These are phyloP conservation scores for Scenedesmus sp. DNA, from an alignment of 163 green algal species.

Conservation along the genomic window DNA sequence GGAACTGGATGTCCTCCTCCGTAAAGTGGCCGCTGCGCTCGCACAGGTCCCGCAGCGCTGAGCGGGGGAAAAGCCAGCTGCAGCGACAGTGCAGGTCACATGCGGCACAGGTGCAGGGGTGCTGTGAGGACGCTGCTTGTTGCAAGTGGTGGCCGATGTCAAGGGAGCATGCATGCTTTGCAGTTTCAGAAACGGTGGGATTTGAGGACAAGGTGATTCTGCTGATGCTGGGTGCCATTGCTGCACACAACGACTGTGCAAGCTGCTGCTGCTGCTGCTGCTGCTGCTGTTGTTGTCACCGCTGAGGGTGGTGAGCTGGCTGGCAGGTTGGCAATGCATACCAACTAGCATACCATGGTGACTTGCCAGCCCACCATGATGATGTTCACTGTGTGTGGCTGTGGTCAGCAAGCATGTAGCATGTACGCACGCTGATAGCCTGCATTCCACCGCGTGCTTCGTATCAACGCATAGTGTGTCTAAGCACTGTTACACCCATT, in stretches of 20 bases:
- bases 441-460: too few species aligned
- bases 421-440: neutral
- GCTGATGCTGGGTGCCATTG: too few species aligned
- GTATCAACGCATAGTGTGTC: too few species aligned
- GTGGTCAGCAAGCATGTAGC: neutral
- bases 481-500: neutral
- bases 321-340: neutral
- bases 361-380: too few species aligned
- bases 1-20: slow-evolving; percentile 85
- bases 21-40: slow-evolving; percentile 65
- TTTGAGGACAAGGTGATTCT: too few species aligned
- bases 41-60: slow-evolving; percentile 15
- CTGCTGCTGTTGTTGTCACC: neutral
- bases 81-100: neutral
- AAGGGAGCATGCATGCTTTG: neutral
- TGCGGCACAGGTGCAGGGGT: neutral
- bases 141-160: neutral
- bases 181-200: too few species aligned
- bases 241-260: too few species aligned
- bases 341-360: too few species aligned
- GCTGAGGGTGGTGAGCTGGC: too few species aligned
- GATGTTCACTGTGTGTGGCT: neutral
- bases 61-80: slow-evolving; percentile 40
- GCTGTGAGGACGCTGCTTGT: neutral
- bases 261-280: neutral